Evolutionary conservation across 805 yeast species (phyloP).

Genomic region (Blastobotrys peoriensis): DNA sequence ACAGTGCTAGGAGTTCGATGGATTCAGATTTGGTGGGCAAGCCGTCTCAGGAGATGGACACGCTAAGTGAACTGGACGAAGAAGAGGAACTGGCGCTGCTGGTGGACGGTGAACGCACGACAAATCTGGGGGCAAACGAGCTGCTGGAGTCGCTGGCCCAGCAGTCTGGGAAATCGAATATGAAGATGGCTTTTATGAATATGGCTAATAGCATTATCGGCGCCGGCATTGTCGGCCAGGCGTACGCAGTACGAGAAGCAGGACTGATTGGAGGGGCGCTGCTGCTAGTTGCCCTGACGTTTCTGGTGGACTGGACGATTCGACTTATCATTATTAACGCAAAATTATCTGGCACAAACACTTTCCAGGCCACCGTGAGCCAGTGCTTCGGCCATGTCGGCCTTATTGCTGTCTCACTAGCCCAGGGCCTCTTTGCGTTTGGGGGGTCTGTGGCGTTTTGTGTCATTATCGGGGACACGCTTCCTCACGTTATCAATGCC

Average conservation of each 20-base stretch:
- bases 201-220: conserved; percentile 95
- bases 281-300: conserved; percentile 52
- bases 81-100: conserved; percentile 9
- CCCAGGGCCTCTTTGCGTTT: conserved; percentile 85
- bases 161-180: conserved; percentile 40
- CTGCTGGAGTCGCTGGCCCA: conserved; percentile 15
- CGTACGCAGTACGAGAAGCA: conserved; percentile 75
- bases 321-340: conserved; percentile 73
- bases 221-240: conserved; percentile 93
- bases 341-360: conserved; percentile 63
- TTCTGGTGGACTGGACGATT: conserved; percentile 83
- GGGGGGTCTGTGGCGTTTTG: conserved; percentile 95
- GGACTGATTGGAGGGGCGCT: conserved; percentile 73
- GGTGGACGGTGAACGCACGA: conserved; percentile 9
- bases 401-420: conserved; percentile 54
- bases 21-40: no score
- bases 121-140: conserved; percentile 21
- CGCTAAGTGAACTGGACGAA: conserved; percentile 7
- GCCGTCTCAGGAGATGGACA: no score
- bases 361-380: conserved; percentile 81
- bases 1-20: no score
- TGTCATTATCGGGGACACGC: conserved; percentile 89
- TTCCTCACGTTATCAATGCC: conserved; percentile 79
- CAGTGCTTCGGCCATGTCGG: conserved; percentile 75
- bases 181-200: conserved; percentile 91